A percentile compares a stretch with the other conserved stretches of the same genome.
These are phyloP conservation scores for Albizia julibrissin DNA, from an alignment of 306 rosid genomes.

Conservation along the genomic window DNA sequence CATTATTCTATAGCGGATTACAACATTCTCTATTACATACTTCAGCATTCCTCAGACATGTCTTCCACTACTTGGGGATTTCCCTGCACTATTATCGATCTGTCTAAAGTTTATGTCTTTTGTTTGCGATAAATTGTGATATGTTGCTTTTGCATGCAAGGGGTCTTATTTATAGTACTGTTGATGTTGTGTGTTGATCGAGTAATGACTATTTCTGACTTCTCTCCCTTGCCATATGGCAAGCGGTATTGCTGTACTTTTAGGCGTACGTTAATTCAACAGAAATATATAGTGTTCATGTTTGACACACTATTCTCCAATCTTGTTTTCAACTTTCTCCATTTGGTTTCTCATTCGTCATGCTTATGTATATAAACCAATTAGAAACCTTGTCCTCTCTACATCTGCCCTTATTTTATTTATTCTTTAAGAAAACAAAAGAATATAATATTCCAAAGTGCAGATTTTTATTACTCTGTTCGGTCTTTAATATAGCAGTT, in stretches of 20 bases:
- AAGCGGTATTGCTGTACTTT: background rate
- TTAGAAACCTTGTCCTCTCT: background rate
- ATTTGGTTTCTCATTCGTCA: background rate
- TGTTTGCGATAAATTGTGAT: background rate
- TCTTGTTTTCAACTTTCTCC: background rate
- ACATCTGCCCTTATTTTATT: background rate
- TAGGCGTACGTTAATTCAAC: background rate
- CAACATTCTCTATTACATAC: too few relatives aligned
- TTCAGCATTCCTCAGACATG: too few relatives aligned
- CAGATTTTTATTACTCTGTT: too few relatives aligned
- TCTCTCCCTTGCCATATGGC: background rate
- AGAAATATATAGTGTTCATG: background rate
- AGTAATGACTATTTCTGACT: background rate
- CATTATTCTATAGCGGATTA: too few relatives aligned
- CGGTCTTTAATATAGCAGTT: too few relatives aligned
- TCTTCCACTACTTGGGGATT: too few relatives aligned
- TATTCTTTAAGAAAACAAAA: background rate
- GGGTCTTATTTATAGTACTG: background rate
- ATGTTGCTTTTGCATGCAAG: background rate
- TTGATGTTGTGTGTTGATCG: background rate
- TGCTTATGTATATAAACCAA: background rate
- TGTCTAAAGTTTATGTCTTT: background rate
- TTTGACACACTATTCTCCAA: background rate
- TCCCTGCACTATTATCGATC: background rate
- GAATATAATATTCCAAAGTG: too few relatives aligned